Evolutionary conservation across 2,329 filamentous ascomycete species (phyloP).

Genomic region (Diaporthe humulicola): DNA sequence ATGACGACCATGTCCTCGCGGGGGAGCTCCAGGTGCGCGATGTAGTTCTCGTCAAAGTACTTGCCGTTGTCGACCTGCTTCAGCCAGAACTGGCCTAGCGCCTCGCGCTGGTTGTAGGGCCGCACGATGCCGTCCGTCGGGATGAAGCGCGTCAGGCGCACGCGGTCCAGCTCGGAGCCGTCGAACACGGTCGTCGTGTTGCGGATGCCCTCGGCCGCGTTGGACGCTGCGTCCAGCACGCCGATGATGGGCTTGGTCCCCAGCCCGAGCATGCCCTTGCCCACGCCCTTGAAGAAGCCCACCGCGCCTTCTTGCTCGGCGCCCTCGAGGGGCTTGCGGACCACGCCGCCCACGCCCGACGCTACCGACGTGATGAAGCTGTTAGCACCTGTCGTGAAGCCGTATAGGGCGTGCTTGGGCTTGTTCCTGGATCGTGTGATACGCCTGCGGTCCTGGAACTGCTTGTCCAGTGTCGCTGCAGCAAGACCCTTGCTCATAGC

Average conservation of each 20-base stretch:
- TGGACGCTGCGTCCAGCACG: slow-evolving; percentile 95
- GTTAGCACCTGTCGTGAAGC: slow-evolving; percentile 94
- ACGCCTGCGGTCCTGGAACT: slow-evolving; percentile 95
- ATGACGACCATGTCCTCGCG: slow-evolving; percentile 90
- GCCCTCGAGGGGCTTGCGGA: slow-evolving; percentile 92
- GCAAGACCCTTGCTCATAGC: slow-evolving; percentile 97
- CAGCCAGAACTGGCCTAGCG: slow-evolving; percentile 97
- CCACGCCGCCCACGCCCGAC: slow-evolving; percentile 92
- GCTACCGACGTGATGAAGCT: slow-evolving; percentile 93
- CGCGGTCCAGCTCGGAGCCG: slow-evolving; percentile 91
- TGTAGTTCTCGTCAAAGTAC: slow-evolving; percentile 98
- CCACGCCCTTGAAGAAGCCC: slow-evolving; percentile 97
- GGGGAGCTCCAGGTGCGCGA: slow-evolving; percentile 93
- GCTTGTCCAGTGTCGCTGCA: slow-evolving; percentile 95
- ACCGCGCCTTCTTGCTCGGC: slow-evolving; percentile 94
- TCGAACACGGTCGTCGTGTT: slow-evolving; percentile 99
- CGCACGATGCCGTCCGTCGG: slow-evolving; percentile 93
- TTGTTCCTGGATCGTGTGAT: slow-evolving; percentile 94
- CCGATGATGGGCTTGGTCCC: slow-evolving; percentile 98
- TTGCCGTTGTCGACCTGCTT: slow-evolving; percentile 98
- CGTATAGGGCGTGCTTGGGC: slow-evolving; percentile 97
- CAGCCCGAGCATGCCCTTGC: slow-evolving; percentile 93
- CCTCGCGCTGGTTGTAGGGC: slow-evolving; percentile 94
- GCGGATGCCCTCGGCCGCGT: slow-evolving; percentile 95
- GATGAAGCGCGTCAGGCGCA: slow-evolving; percentile 93